Percentiles rank a stretch among this genome's conserved stretches.
Conservation (phyloP, 2,329 filamentous ascomycete genomes). For the Volutella citrinella region DNA sequence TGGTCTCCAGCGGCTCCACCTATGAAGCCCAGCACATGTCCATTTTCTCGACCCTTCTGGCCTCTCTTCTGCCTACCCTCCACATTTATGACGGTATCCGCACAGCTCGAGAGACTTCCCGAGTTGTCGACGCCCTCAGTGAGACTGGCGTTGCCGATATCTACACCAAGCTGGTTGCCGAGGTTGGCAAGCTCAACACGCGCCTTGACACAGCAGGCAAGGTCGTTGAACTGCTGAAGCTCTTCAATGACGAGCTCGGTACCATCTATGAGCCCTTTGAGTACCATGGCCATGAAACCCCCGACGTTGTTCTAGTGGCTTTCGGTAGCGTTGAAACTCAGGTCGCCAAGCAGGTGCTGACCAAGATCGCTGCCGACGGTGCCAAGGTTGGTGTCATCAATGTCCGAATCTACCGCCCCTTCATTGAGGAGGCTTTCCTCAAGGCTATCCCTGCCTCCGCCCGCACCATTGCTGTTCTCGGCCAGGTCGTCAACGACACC, state of each 20-base stretch:
- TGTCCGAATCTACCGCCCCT: slow-evolving; percentile 91
- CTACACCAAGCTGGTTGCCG: slow-evolving; percentile 65
- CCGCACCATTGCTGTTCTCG: slow-evolving; percentile 77
- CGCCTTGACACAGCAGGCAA: slow-evolving; percentile 72
- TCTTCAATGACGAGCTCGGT: slow-evolving; percentile 87
- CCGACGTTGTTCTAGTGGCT: slow-evolving; percentile 82
- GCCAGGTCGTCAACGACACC: slow-evolving; percentile 75
- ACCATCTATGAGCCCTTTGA: slow-evolving; percentile 93
- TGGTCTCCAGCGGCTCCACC: slow-evolving; percentile 80
- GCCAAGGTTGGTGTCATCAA: slow-evolving; percentile 83
- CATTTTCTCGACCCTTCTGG: slow-evolving; percentile 78
- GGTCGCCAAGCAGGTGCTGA: slow-evolving; percentile 76
- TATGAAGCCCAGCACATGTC: slow-evolving; percentile 96
- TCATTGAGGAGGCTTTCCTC: slow-evolving; percentile 92
- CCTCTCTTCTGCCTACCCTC: slow-evolving; percentile 74
- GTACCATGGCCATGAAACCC: slow-evolving; percentile 78
- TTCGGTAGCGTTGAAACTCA: slow-evolving; percentile 92
- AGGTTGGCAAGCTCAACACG: slow-evolving; percentile 60
- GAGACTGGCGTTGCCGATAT: slow-evolving; percentile 65
- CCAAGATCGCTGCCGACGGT: slow-evolving; percentile 67
- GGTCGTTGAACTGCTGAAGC: slow-evolving; percentile 64
- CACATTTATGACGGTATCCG: slow-evolving; percentile 87
- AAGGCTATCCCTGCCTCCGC: slow-evolving; percentile 73
- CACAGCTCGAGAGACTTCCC: slow-evolving; percentile 76
- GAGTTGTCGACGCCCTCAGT: slow-evolving; percentile 78